Evolutionary conservation across 805 yeast genomes (phyloP).

Genomic region (Cyberlindnera amylophila): DNA sequence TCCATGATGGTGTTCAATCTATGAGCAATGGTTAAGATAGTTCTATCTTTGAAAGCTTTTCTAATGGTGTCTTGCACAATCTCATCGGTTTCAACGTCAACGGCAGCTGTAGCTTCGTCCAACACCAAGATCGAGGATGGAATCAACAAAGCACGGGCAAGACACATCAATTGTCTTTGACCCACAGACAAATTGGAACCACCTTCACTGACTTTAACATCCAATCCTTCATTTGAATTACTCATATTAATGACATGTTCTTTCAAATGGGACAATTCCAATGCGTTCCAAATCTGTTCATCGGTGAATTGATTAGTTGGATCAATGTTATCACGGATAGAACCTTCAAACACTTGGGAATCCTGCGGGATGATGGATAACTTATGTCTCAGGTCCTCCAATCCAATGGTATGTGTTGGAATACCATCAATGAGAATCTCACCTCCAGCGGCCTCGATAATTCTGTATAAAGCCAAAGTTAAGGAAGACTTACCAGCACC

Average conservation of each 20-base stretch:
- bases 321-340: conserved; percentile 81
- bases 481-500: conserved; percentile 94
- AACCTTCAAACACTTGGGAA: conserved; percentile 87
- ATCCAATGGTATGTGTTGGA: conserved; percentile 63
- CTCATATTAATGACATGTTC: conserved; percentile 54
- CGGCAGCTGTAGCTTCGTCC: conserved; percentile 89
- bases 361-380: conserved; percentile 91
- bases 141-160: conserved; percentile 72
- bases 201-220: conserved; percentile 57
- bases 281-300: conserved; percentile 77
- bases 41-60: conserved; percentile 67
- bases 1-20: conserved; percentile 80
- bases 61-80: conserved; percentile 77
- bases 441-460: conserved; percentile 77
- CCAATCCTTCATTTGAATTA: conserved; percentile 51
- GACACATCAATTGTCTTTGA: conserved; percentile 76
- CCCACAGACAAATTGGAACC: conserved; percentile 74
- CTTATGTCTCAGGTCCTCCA: conserved; percentile 70
- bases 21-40: conserved; percentile 82
- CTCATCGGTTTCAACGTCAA: conserved; percentile 79
- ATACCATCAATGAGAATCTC: conserved; percentile 67
- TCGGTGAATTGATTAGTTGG: conserved; percentile 69
- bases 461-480: conserved; percentile 78
- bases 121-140: conserved; percentile 60
- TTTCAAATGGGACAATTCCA: conserved; percentile 75